Base-by-base conservation (phyloP, 306 rosid species). In the Cucurbita pepo region DNA sequence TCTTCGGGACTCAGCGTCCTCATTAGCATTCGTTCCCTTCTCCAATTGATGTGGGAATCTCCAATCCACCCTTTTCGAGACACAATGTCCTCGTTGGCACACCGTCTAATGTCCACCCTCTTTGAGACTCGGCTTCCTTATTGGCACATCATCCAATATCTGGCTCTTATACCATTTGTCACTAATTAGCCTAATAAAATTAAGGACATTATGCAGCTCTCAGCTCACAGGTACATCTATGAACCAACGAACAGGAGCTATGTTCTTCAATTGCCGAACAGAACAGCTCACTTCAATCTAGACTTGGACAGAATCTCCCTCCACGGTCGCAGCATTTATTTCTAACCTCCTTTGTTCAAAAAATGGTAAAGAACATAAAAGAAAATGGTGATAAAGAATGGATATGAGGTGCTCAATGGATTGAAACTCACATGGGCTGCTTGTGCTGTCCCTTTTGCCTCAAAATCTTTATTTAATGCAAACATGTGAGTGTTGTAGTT, bases 401-500 rank as follows among this genome's bases (percentile, higher is more conserved):
- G 3, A 63, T n/a, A 9, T 63, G 71, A 64, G 16, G 2, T 64
- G 47, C 72, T 56, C 72, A 44, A 45, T 66, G 40, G 16, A 66
- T 21, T 66, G 18, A 19, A 43, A 21, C 37, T 66, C 73, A 69
- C 73, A 47, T 69, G 73, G 73, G 44, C 3, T 21, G 73, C 44
- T 51, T 56, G 1, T 21, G 73, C 44, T 34, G 73, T 69, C 73
- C 73, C 73, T 69, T 69, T 48, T 13, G 44, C 57, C 55, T 22
- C 14, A 47, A 19, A 44, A 3, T 12, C 71, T 65, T 65, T 22
- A 69, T 69, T 69, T 47, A 69, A 69, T 69, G 73, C 13, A 13
- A 16, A 67, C 72, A 67, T 67, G 72, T 67, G 72, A 21, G 72
- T 44, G 43, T 47, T 67, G 36, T 50, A 45, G 72, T 67, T 47